A percentile compares a stretch with the other conserved stretches of the same genome.
Conservation (phyloP, 768 basidiomycete genomes). For the Kwoniella bestiolae region DNA sequence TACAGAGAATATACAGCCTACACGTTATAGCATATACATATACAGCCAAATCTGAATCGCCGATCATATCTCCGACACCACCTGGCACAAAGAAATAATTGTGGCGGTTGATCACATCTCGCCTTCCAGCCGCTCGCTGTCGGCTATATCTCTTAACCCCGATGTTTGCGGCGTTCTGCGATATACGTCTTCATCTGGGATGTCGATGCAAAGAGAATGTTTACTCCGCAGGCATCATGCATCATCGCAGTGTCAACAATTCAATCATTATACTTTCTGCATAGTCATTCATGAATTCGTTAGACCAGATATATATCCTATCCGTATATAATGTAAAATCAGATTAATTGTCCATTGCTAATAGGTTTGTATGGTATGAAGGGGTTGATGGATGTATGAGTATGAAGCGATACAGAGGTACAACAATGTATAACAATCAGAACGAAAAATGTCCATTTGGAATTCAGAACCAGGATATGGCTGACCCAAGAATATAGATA, state of each 20-base stretch:
- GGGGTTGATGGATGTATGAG: background rate
- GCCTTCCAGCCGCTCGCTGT: background rate
- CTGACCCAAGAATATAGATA: too few species aligned
- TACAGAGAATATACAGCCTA: too few species aligned
- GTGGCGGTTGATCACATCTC: background rate
- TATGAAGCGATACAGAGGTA: background rate
- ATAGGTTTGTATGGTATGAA: background rate
- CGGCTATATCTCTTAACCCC: background rate
- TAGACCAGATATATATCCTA: background rate
- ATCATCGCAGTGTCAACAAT: background rate
- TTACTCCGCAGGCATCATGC: too few species aligned
- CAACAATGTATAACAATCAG: background rate
- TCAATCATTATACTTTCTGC: background rate
- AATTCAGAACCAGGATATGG: too few species aligned
- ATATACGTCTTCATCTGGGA: background rate
- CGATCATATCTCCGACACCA: background rate
- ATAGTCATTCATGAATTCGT: background rate
- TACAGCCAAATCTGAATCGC: background rate
- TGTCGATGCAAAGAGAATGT: too few species aligned
- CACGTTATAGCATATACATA: background rate
- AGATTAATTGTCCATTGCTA: slow-evolving; percentile 1
- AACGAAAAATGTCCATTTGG: background rate
- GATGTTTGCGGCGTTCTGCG: background rate
- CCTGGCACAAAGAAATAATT: background rate
- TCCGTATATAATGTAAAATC: background rate